Percentiles rank a stretch among this genome's conserved stretches.
These are phyloP conservation scores for Gossypium trilobum DNA, from an alignment of 441 rosid species.

Conservation along the genomic window DNA sequence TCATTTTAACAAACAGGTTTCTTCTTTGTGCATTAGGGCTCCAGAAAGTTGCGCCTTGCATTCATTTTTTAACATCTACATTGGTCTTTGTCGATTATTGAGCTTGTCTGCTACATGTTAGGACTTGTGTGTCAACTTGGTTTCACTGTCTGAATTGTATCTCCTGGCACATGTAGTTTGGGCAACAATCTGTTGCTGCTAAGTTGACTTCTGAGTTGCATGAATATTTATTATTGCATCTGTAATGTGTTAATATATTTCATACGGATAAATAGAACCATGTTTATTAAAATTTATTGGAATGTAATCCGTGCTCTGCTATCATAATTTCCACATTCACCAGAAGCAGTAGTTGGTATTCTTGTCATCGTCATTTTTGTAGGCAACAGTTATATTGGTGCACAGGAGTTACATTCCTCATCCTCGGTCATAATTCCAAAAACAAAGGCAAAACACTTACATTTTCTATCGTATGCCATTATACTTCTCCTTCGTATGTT, in stretches of 20 bases:
- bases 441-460: not conserved
- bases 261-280: not conserved
- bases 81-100: constrained; percentile 4
- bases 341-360: not conserved
- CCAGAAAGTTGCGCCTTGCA: not conserved
- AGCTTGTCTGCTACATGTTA: not conserved
- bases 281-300: not conserved
- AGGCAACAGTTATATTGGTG: not conserved
- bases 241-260: not conserved
- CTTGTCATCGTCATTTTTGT: not conserved
- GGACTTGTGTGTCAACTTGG: not conserved
- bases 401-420: not conserved
- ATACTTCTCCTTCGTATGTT: not conserved
- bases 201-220: not conserved
- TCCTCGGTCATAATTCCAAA: not conserved
- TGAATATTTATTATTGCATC: not conserved
- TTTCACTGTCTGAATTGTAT: not conserved
- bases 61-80: not conserved
- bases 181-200: not conserved
- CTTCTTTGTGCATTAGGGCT: not conserved
- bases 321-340: not conserved
- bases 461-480: not conserved
- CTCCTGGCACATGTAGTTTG: not conserved
- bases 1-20: constrained; percentile 75
- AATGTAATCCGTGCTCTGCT: not conserved